phyloP scores from a whole-genome alignment of 208 protist genomes.

The Endotrypanum monterogeii region DNA sequence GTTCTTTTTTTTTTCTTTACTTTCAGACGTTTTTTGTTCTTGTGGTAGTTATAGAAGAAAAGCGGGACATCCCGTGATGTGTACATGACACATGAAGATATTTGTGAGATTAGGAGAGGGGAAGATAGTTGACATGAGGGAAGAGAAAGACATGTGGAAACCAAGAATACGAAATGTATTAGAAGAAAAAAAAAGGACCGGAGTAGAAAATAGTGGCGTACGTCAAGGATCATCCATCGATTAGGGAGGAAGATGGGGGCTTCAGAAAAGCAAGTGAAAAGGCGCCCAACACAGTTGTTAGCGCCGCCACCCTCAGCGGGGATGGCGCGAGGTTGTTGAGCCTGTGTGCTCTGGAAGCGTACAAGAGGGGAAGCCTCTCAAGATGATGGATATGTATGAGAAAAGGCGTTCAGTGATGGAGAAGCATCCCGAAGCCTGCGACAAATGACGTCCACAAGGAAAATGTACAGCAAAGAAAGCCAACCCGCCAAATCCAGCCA shows the following conservation, averaged over 20 bases:
- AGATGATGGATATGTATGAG: background rate
- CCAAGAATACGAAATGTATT: background rate
- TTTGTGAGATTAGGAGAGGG: too few species aligned
- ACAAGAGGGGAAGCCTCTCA: background rate
- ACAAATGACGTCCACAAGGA: background rate
- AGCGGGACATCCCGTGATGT: background rate
- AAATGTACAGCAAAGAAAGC: background rate
- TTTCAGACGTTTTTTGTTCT: background rate
- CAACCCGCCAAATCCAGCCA: background rate
- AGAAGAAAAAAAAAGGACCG: background rate
- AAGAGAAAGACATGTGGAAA: too few species aligned
- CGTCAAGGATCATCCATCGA: background rate
- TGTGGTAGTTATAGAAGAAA: background rate
- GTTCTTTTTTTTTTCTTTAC: background rate
- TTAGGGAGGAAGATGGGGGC: background rate
- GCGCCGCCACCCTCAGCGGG: background rate
- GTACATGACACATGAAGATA: too few species aligned
- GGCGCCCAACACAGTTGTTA: background rate
- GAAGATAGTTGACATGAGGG: too few species aligned
- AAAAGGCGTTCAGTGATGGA: background rate
- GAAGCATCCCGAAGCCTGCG: background rate
- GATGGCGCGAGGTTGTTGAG: background rate
- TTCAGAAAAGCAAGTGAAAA: background rate
- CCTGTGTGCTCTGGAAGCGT: background rate
- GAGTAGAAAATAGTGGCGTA: background rate